Conservation (phyloP, 78 protist genomes). For the Dictyostelium capitatum region DNA sequence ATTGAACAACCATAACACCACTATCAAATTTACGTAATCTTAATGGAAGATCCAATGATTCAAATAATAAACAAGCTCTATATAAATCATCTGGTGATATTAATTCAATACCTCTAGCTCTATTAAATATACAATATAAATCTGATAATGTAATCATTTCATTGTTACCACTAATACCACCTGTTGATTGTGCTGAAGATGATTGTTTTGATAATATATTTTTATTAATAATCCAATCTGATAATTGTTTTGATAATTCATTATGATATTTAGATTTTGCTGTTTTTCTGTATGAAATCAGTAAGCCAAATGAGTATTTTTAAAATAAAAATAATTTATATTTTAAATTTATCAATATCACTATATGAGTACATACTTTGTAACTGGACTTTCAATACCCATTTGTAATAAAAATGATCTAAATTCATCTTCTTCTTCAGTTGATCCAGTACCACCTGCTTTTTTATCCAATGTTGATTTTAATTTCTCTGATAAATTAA, state of each 20-base stretch:
- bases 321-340: no score
- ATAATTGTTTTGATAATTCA: slow-evolving; percentile 63
- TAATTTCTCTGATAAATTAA: slow-evolving; percentile 30
- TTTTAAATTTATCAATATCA: not conserved
- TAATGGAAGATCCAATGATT: slow-evolving; percentile 43
- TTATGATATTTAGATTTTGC: slow-evolving; percentile 69
- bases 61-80: slow-evolving; percentile 78
- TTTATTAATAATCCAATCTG: slow-evolving; percentile 54
- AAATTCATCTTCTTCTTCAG: slow-evolving; percentile 51
- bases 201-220: not conserved
- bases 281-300: slow-evolving; percentile 37
- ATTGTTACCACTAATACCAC: slow-evolving; percentile 5
- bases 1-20: slow-evolving; percentile 77
- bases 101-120: slow-evolving; percentile 76
- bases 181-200: not conserved
- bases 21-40: slow-evolving; percentile 66
- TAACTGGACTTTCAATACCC: slow-evolving; percentile 81
- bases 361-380: slow-evolving; percentile 19
- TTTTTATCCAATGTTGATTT: slow-evolving; percentile 53
- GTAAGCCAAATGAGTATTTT: not conserved
- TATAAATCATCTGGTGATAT: slow-evolving; percentile 80
- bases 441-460: not conserved
- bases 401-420: slow-evolving; percentile 52
- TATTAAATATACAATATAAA: slow-evolving; percentile 75
- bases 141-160: slow-evolving; percentile 71